Evolutionary conservation across 2,329 filamentous ascomycete genomes (phyloP), one percentile per base, ranked within the genome.

Genomic region (Botrytis medusae): DNA sequence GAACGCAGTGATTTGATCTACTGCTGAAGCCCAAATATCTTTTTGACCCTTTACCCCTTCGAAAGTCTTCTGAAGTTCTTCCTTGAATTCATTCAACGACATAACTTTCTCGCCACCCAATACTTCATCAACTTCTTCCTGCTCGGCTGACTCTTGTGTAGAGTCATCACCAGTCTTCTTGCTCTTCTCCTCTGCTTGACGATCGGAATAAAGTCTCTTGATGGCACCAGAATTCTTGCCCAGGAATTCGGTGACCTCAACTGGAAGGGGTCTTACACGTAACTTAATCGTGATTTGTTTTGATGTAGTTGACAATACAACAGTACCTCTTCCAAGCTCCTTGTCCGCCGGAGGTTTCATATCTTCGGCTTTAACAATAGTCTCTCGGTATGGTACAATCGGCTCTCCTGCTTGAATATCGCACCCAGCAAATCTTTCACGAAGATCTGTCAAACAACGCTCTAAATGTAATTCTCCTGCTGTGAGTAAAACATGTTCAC

Each of bases 391-490:
- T 0, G 96, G 96, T 22, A 99, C 96, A 75, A 99, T 98, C 1
- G 96, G 93, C 61, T 93, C 93, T 73, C 96, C 95, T 42, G 93
- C 93, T 80, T 98, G 95, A 70, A 99, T 95, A 77, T 98, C 95
- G 80, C 97, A 98, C 76, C 90, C 91, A 9, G 96, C 95, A 80
- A 97, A 99, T 8, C 96, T 88, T 81, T 99, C 96, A 75, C 94
- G 89, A 40, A 99, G 86, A 84, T 99, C 96, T 71, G 96, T 97
- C 74, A 99, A 83, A 81, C 96, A 99, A 73, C 96, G 87, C 83
- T 99, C 96, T 4, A 99, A 86, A 83, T 99, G 96, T 77, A 99
- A 81, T 82, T 99, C 96, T 71, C 96, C 96, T 9, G 96, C 96
- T 0, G 96, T 98, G 54, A 97, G 83, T 34, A 99, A 89, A 60